A percentile compares a stretch with the other conserved stretches of the same genome.
Evolutionary conservation across 371 early-diverging fungal species (phyloP).

Genomic region (Mucor circinelloides): DNA sequence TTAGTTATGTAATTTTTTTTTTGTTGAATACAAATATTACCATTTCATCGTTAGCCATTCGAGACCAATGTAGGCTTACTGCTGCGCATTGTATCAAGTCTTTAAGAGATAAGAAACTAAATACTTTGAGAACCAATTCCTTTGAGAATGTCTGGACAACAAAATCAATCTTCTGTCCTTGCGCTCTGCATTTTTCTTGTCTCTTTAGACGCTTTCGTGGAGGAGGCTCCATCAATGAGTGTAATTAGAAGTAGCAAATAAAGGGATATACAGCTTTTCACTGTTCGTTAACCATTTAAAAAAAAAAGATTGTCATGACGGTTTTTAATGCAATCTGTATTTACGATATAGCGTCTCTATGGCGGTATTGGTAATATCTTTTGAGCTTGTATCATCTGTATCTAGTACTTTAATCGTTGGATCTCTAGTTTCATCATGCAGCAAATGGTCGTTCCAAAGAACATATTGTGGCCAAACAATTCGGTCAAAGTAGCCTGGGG

Average conservation of each 20-base stretch:
- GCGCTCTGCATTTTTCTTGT: background rate
- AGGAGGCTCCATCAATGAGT: background rate
- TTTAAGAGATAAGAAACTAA: slow-evolving; percentile 39
- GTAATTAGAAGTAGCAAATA: background rate
- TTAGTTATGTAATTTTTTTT: background rate
- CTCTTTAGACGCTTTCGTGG: background rate
- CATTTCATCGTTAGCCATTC: slow-evolving; percentile 49
- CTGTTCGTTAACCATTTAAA: background rate
- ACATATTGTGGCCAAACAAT: slow-evolving; percentile 79
- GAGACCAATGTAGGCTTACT: slow-evolving; percentile 45
- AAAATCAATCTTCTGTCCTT: slow-evolving; percentile 28
- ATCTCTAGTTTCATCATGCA: slow-evolving; percentile 10
- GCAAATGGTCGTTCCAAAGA: slow-evolving; percentile 45
- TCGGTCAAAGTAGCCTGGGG: slow-evolving; percentile 75
- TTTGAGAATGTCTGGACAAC: slow-evolving; percentile 37
- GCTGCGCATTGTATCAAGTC: slow-evolving; percentile 49
- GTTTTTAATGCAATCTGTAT: background rate
- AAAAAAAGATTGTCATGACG: background rate
- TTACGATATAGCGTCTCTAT: background rate
- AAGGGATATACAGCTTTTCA: background rate
- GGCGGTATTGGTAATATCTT: slow-evolving; percentile 2
- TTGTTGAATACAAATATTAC: slow-evolving; percentile 17
- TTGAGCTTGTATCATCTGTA: slow-evolving; percentile 4
- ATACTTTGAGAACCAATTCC: slow-evolving; percentile 49
- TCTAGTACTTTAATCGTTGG: slow-evolving; percentile 8